These are phyloP conservation scores for Quercus tomentella DNA, from an alignment of 331 rosid species.

Conservation along the genomic window DNA sequence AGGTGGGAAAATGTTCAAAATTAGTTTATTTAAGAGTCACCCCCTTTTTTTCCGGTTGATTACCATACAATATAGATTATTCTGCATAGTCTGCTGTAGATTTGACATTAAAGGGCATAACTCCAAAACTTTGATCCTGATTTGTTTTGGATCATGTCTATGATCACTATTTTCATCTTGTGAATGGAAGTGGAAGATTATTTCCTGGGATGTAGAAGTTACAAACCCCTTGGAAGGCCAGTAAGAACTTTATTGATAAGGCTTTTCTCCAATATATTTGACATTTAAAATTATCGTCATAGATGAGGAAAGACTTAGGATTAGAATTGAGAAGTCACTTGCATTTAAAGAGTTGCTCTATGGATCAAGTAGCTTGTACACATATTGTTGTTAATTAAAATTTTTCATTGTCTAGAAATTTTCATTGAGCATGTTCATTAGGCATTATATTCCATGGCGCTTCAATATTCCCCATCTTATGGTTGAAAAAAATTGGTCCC, in stretches of 20 bases:
- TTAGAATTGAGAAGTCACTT: not conserved
- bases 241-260: not conserved
- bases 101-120: not conserved
- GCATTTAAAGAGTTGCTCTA: not conserved
- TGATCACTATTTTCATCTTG: not conserved
- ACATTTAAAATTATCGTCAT: not conserved
- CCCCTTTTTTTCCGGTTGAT: not conserved
- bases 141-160: not conserved
- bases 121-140: not conserved
- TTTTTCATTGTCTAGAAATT: not conserved
- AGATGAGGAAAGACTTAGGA: not conserved
- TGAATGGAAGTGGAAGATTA: not conserved
- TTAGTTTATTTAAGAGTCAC: too few species aligned
- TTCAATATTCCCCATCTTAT: too few species aligned
- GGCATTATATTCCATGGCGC: too few species aligned
- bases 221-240: not conserved
- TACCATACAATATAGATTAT: not conserved
- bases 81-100: not conserved
- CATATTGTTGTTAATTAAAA: not conserved
- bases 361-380: not conserved
- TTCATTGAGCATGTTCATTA: not conserved
- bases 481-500: too few species aligned
- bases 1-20: constrained; percentile 2
- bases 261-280: not conserved
- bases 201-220: not conserved